phyloP scores from a whole-genome alignment of 2,329 filamentous ascomycete genomes.

The Sclerotinia borealis region DNA sequence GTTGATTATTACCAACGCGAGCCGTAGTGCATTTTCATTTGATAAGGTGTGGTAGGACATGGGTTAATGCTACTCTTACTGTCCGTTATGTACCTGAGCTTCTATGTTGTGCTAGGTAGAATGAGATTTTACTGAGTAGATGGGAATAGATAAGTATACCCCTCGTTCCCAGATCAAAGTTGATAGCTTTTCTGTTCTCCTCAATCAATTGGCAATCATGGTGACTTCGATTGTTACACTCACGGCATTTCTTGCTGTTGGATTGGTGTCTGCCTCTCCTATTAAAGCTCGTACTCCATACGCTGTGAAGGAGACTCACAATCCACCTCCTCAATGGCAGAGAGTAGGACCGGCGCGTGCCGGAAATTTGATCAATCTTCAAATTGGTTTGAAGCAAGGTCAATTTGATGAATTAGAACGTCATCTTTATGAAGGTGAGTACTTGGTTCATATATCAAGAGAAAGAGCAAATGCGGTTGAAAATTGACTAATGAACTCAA shows the following conservation, averaged over 20 bases:
- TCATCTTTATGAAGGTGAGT: constrained; percentile 13
- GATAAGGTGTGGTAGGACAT: constrained; percentile 7
- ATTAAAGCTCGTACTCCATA: constrained; percentile 14
- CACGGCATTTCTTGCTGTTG: neutral
- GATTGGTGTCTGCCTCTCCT: constrained; percentile 7
- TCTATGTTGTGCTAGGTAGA: neutral
- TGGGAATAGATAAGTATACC: neutral
- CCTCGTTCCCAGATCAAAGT: neutral
- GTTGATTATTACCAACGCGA: neutral
- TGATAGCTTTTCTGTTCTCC: neutral
- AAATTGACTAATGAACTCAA: neutral
- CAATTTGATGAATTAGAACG: constrained; percentile 13
- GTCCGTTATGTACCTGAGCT: neutral
- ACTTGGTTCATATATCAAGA: neutral
- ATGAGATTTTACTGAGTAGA: neutral
- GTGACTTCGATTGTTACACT: constrained; percentile 9
- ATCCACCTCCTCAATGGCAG: constrained; percentile 10
- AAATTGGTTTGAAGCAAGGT: constrained; percentile 14
- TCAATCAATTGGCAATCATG: constrained; percentile 4
- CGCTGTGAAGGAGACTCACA: constrained; percentile 13
- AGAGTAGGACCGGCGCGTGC: constrained; percentile 7
- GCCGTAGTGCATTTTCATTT: neutral
- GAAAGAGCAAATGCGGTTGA: neutral
- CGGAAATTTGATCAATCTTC: constrained; percentile 6
- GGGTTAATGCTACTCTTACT: neutral